Conservation (phyloP, 2,329 filamentous ascomycete genomes). For the Fusarium hainanense region DNA sequence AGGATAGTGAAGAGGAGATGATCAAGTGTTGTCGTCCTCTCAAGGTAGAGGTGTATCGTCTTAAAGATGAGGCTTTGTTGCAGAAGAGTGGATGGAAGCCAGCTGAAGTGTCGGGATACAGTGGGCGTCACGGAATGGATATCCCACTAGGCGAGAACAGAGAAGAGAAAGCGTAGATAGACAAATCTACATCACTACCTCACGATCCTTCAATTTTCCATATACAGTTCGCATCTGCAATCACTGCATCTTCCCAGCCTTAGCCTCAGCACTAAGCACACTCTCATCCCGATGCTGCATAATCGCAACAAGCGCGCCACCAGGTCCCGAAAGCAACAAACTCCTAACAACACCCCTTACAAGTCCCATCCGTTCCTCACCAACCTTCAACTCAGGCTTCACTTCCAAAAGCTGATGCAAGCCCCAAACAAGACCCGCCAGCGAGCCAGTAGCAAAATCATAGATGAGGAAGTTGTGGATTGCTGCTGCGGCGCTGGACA, state of each 20-base stretch:
- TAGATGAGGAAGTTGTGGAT: slow-evolving; percentile 44
- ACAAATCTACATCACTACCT: background rate
- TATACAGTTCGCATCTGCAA: background rate
- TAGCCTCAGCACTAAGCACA: slow-evolving; percentile 39
- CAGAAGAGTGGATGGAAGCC: slow-evolving; percentile 69
- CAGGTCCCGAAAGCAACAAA: slow-evolving; percentile 38
- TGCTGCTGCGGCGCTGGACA: slow-evolving; percentile 28
- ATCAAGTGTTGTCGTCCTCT: slow-evolving; percentile 77
- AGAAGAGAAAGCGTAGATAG: slow-evolving; percentile 1
- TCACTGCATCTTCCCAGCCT: slow-evolving; percentile 41
- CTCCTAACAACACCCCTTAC: slow-evolving; percentile 33
- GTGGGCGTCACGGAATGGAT: slow-evolving; percentile 40
- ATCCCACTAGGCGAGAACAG: slow-evolving; percentile 41
- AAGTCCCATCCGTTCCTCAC: slow-evolving; percentile 36
- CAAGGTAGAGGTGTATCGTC: slow-evolving; percentile 76
- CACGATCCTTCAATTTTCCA: background rate
- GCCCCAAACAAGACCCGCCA: slow-evolving; percentile 35
- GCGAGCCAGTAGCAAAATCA: slow-evolving; percentile 40
- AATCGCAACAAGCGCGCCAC: slow-evolving; percentile 40
- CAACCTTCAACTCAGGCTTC: slow-evolving; percentile 21
- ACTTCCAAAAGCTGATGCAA: slow-evolving; percentile 29
- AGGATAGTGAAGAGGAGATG: slow-evolving; percentile 74
- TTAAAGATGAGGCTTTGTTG: slow-evolving; percentile 66
- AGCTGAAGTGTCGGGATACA: slow-evolving; percentile 70
- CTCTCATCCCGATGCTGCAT: slow-evolving; percentile 44